A percentile compares a stretch with the other conserved stretches of the same genome.
Conservation (phyloP, 495 filamentous ascomycete species). For the Lindgomyces ingoldianus region DNA sequence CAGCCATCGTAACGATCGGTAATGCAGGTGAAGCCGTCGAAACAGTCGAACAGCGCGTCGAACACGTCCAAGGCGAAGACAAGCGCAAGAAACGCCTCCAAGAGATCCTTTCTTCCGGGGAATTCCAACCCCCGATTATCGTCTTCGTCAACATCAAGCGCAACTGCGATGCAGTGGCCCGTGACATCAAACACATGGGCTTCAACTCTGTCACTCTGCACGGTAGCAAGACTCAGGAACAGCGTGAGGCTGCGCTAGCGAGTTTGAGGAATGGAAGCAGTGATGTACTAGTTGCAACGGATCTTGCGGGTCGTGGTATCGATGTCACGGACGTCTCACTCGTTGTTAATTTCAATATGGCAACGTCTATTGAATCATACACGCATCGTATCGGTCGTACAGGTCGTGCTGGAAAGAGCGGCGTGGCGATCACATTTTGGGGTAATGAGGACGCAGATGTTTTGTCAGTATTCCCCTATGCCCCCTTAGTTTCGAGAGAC, state of each 20-base stretch:
- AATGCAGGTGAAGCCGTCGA: slow-evolving; percentile 97
- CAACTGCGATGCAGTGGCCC: slow-evolving; percentile 93
- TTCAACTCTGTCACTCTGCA: slow-evolving; percentile 90
- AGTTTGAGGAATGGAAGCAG: slow-evolving; percentile 76
- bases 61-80: slow-evolving; percentile 90
- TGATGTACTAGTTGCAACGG: slow-evolving; percentile 94
- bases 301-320: slow-evolving; percentile 96
- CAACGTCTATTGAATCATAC: slow-evolving; percentile 88
- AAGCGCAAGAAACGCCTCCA: slow-evolving; percentile 94
- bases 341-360: slow-evolving; percentile 99
- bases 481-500: not conserved
- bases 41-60: slow-evolving; percentile 95
- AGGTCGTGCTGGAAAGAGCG: slow-evolving; percentile 95
- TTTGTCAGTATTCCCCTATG: slow-evolving; percentile 54
- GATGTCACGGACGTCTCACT: slow-evolving; percentile 93
- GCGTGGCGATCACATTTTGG: slow-evolving; percentile 95
- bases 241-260: slow-evolving; percentile 92
- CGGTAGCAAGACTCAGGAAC: slow-evolving; percentile 94
- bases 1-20: slow-evolving; percentile 93
- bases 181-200: slow-evolving; percentile 94
- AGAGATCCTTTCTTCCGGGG: slow-evolving; percentile 82
- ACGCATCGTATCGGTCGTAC: slow-evolving; percentile 98
- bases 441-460: slow-evolving; percentile 90
- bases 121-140: slow-evolving; percentile 92
- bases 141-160: slow-evolving; percentile 99